Conservation (phyloP, 2,329 filamentous ascomycete species). For the Tolypocladium cylindrosporum region DNA sequence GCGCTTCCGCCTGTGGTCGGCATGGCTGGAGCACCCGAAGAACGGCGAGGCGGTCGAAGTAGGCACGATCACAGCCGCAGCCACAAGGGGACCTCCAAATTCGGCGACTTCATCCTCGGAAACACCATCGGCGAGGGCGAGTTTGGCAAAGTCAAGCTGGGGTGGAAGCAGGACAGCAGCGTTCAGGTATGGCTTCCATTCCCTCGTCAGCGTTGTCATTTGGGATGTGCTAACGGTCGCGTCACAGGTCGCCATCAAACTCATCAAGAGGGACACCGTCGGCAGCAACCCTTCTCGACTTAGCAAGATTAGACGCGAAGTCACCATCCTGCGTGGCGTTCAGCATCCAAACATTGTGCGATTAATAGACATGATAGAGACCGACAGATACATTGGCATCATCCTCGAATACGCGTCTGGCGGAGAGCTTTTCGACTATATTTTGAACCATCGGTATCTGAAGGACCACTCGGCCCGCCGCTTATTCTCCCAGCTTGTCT, state of each 20-base stretch:
- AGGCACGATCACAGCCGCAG: conserved; percentile 45
- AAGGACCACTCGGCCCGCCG: conserved; percentile 87
- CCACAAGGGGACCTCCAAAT: conserved; percentile 65
- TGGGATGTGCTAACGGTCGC: conserved; percentile 5
- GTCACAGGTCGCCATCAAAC: conserved; percentile 85
- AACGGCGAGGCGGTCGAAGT: conserved; percentile 40
- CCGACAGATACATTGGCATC: conserved; percentile 92
- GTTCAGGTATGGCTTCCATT: conserved; percentile 50
- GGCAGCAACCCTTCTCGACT: conserved; percentile 81
- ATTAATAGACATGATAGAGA: conserved; percentile 97
- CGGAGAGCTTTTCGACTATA: conserved; percentile 96
- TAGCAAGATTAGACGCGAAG: conserved; percentile 96
- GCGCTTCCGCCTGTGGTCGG: conserved; percentile 34
- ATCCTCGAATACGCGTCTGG: conserved; percentile 97
- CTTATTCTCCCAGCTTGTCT: conserved; percentile 90
- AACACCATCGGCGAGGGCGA: conserved; percentile 96
- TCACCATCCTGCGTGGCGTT: conserved; percentile 76
- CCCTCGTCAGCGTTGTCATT: neutral
- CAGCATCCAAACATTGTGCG: conserved; percentile 96
- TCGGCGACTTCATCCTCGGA: conserved; percentile 91
- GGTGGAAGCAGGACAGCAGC: conserved; percentile 92
- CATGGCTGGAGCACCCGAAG: conserved; percentile 33
- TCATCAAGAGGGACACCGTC: conserved; percentile 85
- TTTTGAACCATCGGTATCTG: conserved; percentile 89
- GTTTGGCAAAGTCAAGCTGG: conserved; percentile 97